Evolutionary conservation across 176 grass and related monocot genomes (phyloP).

Genomic region (Bothriochloa decipiens): DNA sequence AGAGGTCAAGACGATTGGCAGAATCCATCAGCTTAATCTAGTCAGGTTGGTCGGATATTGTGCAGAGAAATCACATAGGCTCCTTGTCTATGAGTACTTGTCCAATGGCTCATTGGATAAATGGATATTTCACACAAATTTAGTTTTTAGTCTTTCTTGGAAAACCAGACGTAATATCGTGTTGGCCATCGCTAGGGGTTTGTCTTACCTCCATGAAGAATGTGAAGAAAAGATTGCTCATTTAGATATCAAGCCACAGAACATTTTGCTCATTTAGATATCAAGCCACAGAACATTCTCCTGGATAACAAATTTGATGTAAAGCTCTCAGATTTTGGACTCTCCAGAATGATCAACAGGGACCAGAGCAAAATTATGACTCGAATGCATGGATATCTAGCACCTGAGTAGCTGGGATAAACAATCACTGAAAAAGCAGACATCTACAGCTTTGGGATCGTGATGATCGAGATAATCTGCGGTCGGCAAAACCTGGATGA

Average conservation of each 20-base stretch:
- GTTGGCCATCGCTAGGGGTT: conserved; percentile 1
- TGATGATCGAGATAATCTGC: no score
- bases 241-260: no score
- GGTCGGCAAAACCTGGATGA: no score
- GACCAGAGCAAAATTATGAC: no score
- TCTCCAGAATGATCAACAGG: no score
- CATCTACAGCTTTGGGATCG: no score
- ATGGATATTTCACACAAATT: neutral
- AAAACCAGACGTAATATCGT: neutral
- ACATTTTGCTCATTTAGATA: conserved; percentile 21
- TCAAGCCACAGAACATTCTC: conserved; percentile 18
- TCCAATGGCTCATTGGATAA: neutral
- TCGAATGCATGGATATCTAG: no score
- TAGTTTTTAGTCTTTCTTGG: neutral
- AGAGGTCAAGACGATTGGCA: conserved; percentile 29
- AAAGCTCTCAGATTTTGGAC: conserved; percentile 28
- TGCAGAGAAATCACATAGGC: conserved; percentile 12
- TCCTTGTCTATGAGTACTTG: conserved; percentile 17
- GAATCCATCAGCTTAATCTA: neutral
- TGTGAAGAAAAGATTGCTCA: conserved; percentile 26
- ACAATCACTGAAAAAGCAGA: no score
- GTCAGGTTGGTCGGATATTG: conserved; percentile 5
- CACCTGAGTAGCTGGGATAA: no score
- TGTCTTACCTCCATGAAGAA: conserved; percentile 24
- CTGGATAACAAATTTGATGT: neutral